Conservation (phyloP, 305 asterid species). For the Caryopteris hybrid region DNA sequence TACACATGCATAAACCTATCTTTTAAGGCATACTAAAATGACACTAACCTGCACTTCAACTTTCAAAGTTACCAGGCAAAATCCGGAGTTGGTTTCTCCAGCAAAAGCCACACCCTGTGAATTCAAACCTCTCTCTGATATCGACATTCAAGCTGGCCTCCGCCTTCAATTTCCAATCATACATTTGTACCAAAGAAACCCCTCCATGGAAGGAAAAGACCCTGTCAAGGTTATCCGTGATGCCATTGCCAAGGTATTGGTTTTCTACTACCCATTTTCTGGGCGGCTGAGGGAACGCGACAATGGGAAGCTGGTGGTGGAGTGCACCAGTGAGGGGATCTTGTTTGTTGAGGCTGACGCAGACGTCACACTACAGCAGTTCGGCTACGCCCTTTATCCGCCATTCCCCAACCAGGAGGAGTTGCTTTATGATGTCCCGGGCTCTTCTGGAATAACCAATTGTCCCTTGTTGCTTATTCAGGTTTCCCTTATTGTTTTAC, state of each 20-base stretch:
- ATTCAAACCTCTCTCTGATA: constrained; percentile 50
- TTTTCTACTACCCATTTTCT: constrained; percentile 56
- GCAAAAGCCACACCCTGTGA: constrained; percentile 48
- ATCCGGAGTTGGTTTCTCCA: constrained; percentile 47
- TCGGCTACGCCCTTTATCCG: constrained; percentile 50
- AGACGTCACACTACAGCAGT: constrained; percentile 34
- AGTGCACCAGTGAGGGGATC: too few species aligned
- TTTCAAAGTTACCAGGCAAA: constrained; percentile 44
- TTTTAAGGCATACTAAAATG: background rate
- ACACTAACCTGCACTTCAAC: constrained; percentile 12
- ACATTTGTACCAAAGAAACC: constrained; percentile 36
- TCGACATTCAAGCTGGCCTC: constrained; percentile 59
- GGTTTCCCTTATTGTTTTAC: too few species aligned
- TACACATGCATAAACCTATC: too few species aligned
- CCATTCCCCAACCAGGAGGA: constrained; percentile 50
- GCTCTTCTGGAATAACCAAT: constrained; percentile 26
- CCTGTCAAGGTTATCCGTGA: constrained; percentile 31
- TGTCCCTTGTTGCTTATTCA: constrained; percentile 48
- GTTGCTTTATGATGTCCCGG: constrained; percentile 42
- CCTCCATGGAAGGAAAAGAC: too few species aligned
- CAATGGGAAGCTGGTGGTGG: too few species aligned
- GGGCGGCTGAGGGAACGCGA: too few species aligned
- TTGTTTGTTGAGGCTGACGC: too few species aligned
- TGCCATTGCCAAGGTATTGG: constrained; percentile 43
- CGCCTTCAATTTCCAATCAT: constrained; percentile 57